phyloP scores from a whole-genome alignment of 1,139 yeast genomes.

The Yamadazyma kanchanaburiensis region DNA sequence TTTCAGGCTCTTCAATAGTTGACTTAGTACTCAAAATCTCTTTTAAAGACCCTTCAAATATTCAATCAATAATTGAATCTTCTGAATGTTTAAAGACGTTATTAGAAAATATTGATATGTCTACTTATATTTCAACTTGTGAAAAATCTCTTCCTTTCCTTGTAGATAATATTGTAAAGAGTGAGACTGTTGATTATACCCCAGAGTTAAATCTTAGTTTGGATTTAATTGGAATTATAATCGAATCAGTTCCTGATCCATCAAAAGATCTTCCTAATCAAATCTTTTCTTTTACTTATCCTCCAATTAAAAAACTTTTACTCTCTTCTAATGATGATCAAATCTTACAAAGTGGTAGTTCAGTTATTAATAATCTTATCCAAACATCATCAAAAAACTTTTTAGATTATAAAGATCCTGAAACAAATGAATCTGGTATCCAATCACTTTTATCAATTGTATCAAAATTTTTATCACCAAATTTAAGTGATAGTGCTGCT shows the following conservation, averaged over 20 bases:
- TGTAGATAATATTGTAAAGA: slow-evolving; percentile 30
- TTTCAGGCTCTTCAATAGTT: slow-evolving; percentile 24
- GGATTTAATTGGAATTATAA: slow-evolving; percentile 60
- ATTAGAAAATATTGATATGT: slow-evolving; percentile 42
- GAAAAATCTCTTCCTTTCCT: slow-evolving; percentile 54
- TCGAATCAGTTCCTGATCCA: slow-evolving; percentile 37
- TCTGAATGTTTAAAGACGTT: slow-evolving; percentile 57
- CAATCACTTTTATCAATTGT: slow-evolving; percentile 57
- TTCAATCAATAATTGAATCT: slow-evolving; percentile 66
- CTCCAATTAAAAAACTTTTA: slow-evolving; percentile 50
- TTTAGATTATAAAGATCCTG: slow-evolving; percentile 33
- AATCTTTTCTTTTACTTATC: slow-evolving; percentile 50
- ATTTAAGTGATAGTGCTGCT: slow-evolving; percentile 76
- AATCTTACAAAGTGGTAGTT: slow-evolving; percentile 74
- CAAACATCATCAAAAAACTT: slow-evolving; percentile 49
- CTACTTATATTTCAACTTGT: slow-evolving; percentile 47
- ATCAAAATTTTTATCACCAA: slow-evolving; percentile 68
- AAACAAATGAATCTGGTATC: slow-evolving; percentile 45
- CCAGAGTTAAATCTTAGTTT: slow-evolving; percentile 65
- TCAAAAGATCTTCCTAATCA: slow-evolving; percentile 44
- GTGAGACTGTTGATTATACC: slow-evolving; percentile 36
- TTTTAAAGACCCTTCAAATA: slow-evolving; percentile 70
- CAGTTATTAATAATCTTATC: slow-evolving; percentile 63
- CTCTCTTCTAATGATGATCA: slow-evolving; percentile 68
- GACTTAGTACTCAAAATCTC: slow-evolving; percentile 62